Conservation (phyloP, 164 flowering plant species). For the Piper longum region DNA sequence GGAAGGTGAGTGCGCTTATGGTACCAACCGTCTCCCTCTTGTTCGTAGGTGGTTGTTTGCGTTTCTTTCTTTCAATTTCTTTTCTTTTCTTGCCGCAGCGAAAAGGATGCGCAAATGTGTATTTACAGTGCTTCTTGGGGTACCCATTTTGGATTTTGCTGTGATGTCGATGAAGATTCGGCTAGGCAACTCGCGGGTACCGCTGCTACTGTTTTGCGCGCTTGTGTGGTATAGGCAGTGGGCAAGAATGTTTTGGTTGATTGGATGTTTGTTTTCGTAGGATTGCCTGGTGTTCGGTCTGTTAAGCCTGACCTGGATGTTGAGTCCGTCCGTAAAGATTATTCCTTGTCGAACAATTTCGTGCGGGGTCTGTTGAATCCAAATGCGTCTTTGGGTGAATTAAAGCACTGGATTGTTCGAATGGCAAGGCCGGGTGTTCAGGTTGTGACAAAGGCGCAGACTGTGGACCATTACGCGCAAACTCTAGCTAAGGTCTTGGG, state of each 20-base stretch:
- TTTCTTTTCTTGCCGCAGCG: conserved; percentile 24
- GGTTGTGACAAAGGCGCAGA: conserved; percentile 65
- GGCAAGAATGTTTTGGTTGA: not conserved
- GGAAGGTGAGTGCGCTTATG: not conserved
- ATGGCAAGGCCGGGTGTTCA: conserved; percentile 49
- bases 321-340: conserved; percentile 35
- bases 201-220: not conserved
- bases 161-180: conserved; percentile 41
- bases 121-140: not conserved
- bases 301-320: conserved; percentile 46
- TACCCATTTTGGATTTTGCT: conserved; percentile 41
- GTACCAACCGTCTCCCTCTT: not conserved
- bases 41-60: conserved; percentile 25
- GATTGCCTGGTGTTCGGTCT: conserved; percentile 51
- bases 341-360: conserved; percentile 17
- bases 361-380: conserved; percentile 7
- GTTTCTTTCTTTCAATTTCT: conserved; percentile 1
- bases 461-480: conserved; percentile 64
- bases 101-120: conserved; percentile 67
- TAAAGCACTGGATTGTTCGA: conserved; percentile 71
- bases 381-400: conserved; percentile 27
- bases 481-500: conserved; percentile 32
- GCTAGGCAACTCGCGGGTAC: conserved; percentile 41
- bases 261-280: conserved; percentile 21
- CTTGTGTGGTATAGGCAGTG: not conserved